Conservation (phyloP, 257 asterid genomes). For the Galeopsis tetrahit region DNA sequence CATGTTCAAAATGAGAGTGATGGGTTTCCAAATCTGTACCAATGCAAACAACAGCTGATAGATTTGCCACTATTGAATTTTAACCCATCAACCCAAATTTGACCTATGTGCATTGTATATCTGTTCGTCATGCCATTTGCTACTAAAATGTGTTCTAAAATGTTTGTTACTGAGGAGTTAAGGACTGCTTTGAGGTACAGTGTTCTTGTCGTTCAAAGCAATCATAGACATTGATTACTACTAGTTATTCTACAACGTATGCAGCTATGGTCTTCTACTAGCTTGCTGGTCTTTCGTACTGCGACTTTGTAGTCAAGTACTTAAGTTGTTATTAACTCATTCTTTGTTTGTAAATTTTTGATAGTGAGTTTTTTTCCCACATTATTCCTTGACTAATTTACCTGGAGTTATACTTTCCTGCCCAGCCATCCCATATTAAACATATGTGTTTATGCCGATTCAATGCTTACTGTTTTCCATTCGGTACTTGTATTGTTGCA, state of each 20-base stretch:
- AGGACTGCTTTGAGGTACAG: not conserved
- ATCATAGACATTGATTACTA: conserved; percentile 8
- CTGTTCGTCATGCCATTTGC: not conserved
- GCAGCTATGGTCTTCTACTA: conserved; percentile 15
- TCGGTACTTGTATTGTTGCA: conserved; percentile 15
- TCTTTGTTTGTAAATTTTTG: not conserved
- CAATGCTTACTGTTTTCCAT: not conserved
- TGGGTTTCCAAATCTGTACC: not conserved
- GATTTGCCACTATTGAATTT: not conserved
- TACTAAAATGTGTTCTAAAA: not conserved
- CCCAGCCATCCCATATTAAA: not conserved
- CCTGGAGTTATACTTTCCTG: not conserved
- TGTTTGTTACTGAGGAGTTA: conserved; percentile 1
- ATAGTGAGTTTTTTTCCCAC: not conserved
- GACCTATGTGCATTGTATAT: not conserved
- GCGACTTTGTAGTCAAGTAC: conserved; percentile 16
- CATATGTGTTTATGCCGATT: not conserved
- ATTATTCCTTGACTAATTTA: not conserved
- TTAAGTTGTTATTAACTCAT: not conserved
- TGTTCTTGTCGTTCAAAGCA: conserved; percentile 5
- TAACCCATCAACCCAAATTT: not conserved
- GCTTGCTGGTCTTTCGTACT: not conserved
- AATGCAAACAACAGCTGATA: not conserved
- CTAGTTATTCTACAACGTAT: not conserved
- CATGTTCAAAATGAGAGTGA: not conserved